Conservation (phyloP, 2,329 filamentous ascomycete species). For the Aspergillus sp. region DNA sequence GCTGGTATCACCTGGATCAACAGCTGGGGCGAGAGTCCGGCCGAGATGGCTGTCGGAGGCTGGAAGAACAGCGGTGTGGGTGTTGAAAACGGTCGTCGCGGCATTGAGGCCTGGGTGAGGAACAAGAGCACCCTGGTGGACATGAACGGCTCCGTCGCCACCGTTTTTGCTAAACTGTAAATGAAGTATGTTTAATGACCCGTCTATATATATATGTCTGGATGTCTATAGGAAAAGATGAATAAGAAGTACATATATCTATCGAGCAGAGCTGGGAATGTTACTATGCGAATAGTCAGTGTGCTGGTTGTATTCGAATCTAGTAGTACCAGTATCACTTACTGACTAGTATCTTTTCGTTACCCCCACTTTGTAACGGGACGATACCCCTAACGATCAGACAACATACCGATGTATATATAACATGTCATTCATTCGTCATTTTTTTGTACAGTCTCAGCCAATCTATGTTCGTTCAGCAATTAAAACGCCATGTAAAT, state of each 20-base stretch:
- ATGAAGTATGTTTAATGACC: neutral
- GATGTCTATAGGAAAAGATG: neutral
- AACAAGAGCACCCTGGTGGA: constrained; percentile 90
- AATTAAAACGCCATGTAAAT: constrained; percentile 8
- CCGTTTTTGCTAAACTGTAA: constrained; percentile 72
- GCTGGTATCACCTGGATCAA: constrained; percentile 92
- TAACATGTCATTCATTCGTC: neutral
- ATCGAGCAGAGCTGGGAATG: too few relatives aligned
- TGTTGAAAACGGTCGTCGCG: constrained; percentile 79
- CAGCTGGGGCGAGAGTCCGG: constrained; percentile 88
- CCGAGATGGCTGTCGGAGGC: constrained; percentile 88
- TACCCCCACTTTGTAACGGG: too few relatives aligned
- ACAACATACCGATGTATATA: neutral
- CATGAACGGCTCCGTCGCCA: constrained; percentile 70
- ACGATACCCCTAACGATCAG: too few relatives aligned
- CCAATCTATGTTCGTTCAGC: constrained; percentile 3
- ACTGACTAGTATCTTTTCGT: too few relatives aligned
- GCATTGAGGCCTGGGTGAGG: constrained; percentile 77
- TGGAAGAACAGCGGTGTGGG: constrained; percentile 91
- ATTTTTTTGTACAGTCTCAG: neutral
- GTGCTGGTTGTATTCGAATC: too few relatives aligned
- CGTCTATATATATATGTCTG: neutral
- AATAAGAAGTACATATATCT: neutral
- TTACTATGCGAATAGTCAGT: too few relatives aligned
- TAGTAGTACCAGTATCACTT: too few relatives aligned